These are phyloP conservation scores for Aureobasidium lini DNA, from an alignment of 2,329 filamentous ascomycete species.

Conservation along the genomic window DNA sequence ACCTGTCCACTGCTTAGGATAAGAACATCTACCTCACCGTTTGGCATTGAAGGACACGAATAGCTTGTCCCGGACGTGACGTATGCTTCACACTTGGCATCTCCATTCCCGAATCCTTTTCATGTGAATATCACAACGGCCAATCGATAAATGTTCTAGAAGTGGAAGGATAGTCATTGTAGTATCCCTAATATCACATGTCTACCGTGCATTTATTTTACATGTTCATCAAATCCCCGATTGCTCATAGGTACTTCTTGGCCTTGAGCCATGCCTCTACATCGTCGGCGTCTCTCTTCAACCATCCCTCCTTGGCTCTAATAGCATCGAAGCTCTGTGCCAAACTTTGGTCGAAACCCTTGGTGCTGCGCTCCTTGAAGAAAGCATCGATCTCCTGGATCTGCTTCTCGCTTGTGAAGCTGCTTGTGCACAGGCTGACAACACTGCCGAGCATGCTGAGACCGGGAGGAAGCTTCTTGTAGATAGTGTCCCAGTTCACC, in stretches of 20 bases:
- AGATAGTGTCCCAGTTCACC: conserved; percentile 78
- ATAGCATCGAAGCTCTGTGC: conserved; percentile 86
- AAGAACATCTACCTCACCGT: neutral
- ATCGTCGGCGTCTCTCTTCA: conserved; percentile 67
- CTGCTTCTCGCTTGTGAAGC: conserved; percentile 72
- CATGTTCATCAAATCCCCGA: neutral
- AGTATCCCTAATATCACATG: neutral
- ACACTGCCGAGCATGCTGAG: conserved; percentile 79
- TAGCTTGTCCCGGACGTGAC: neutral
- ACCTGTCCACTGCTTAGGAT: neutral
- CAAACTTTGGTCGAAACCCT: conserved; percentile 77
- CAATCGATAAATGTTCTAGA: too few relatives aligned
- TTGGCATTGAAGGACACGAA: neutral
- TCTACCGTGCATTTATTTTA: neutral
- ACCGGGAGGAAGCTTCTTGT: conserved; percentile 74
- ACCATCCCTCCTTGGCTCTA: conserved; percentile 75
- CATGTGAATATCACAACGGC: neutral
- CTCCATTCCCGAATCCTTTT: neutral
- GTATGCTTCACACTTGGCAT: conserved; percentile 2
- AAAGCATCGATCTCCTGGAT: conserved; percentile 69
- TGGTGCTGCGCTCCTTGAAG: conserved; percentile 75
- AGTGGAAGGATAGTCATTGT: neutral
- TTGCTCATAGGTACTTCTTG: conserved; percentile 49
- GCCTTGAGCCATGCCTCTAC: conserved; percentile 65
- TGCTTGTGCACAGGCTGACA: conserved; percentile 72